Percentiles rank a stretch among this genome's conserved stretches.
These are phyloP conservation scores for Filobasidium wieringae DNA, from an alignment of 768 basidiomycete species.

Conservation along the genomic window DNA sequence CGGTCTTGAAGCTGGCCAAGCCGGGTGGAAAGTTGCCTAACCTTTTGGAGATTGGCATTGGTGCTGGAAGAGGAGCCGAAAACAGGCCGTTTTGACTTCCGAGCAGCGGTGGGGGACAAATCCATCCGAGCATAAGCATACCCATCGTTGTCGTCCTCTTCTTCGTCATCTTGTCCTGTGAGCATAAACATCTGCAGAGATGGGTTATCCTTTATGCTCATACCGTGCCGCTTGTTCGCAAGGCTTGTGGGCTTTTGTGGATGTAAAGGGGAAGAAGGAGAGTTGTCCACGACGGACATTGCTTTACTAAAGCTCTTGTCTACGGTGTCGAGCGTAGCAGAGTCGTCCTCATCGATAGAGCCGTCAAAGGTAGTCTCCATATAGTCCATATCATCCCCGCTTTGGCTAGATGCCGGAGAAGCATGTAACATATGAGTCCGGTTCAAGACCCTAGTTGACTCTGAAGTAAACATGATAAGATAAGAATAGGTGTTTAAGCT, in stretches of 20 bases:
- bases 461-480: no score
- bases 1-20: neutral
- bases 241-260: neutral
- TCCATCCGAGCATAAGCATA: constrained; percentile 19
- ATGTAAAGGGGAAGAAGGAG: neutral
- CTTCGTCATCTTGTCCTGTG: constrained; percentile 24
- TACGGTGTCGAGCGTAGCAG: no score
- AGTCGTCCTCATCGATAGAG: no score
- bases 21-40: neutral
- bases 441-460: no score
- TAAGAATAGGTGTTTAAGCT: no score
- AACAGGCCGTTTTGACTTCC: neutral
- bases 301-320: neutral
- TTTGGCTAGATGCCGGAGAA: no score
- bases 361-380: no score
- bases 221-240: neutral
- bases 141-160: constrained; percentile 23
- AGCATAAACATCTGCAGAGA: no score
- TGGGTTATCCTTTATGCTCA: no score
- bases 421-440: no score
- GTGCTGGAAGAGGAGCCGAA: neutral
- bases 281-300: neutral
- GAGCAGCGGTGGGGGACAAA: neutral
- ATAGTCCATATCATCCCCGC: no score
- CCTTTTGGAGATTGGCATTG: neutral